These are phyloP conservation scores for Neopestalotiopsis clavispora DNA, from an alignment of 2,329 filamentous ascomycete species.

Conservation along the genomic window DNA sequence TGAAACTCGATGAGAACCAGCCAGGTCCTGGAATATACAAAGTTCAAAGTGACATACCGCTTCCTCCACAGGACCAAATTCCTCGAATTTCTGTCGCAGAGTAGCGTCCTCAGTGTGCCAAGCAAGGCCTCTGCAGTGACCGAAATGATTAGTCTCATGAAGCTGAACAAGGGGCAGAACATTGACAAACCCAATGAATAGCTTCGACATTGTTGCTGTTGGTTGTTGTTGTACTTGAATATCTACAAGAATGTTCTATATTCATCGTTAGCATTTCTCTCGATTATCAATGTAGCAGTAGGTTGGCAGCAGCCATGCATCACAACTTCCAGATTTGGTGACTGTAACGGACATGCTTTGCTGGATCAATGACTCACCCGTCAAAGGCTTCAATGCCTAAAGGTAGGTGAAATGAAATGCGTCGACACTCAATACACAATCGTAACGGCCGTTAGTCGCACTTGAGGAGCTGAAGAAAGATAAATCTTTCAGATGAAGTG, in stretches of 20 bases:
- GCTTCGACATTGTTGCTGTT: constrained; percentile 75
- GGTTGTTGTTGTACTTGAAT: neutral
- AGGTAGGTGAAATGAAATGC: neutral
- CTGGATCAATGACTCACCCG: neutral
- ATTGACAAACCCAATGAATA: constrained; percentile 86
- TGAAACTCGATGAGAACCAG: neutral
- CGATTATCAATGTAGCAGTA: no score
- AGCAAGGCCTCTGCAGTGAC: constrained; percentile 77
- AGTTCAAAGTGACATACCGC: constrained; percentile 70
- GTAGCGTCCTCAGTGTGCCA: constrained; percentile 96
- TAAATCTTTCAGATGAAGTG: neutral
- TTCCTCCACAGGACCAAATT: constrained; percentile 91
- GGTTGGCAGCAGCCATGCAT: neutral
- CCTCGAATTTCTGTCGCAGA: constrained; percentile 88
- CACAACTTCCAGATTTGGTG: neutral
- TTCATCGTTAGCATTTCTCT: neutral
- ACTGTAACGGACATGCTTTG: neutral
- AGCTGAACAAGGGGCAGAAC: neutral
- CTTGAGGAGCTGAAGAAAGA: neutral
- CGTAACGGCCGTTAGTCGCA: constrained; percentile 15
- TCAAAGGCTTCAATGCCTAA: neutral
- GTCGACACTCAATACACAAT: constrained; percentile 11
- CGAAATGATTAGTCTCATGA: constrained; percentile 20
- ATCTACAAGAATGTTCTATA: neutral
- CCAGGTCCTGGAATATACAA: neutral